Percentiles rank a stretch among this genome's conserved stretches.
These are phyloP conservation scores for Starmera amethionina DNA, from an alignment of 805 yeast genomes.

Conservation along the genomic window DNA sequence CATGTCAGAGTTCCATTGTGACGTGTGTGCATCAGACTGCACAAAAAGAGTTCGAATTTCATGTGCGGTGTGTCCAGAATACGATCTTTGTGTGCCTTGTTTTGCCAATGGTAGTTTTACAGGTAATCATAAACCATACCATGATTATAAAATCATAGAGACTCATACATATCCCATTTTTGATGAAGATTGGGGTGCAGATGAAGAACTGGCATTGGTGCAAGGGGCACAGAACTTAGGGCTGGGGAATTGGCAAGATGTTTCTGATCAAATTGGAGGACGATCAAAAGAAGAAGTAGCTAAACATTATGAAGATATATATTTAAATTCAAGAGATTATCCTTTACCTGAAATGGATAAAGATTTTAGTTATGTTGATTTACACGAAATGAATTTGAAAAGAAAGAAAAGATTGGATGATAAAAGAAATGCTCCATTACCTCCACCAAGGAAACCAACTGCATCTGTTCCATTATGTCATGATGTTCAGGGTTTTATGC, in stretches of 20 bases:
- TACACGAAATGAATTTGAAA: slow-evolving; percentile 56
- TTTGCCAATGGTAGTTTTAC: slow-evolving; percentile 76
- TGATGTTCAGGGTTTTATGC: slow-evolving; percentile 97
- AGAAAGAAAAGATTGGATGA: slow-evolving; percentile 67
- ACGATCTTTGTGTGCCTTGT: slow-evolving; percentile 97
- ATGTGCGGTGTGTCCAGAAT: slow-evolving; percentile 89
- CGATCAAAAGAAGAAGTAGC: slow-evolving; percentile 88
- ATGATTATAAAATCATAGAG: slow-evolving; percentile 84
- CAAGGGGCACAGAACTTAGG: slow-evolving; percentile 92
- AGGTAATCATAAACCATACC: slow-evolving; percentile 89
- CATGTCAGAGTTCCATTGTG: slow-evolving; percentile 68
- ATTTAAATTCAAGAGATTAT: slow-evolving; percentile 59
- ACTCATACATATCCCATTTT: slow-evolving; percentile 93
- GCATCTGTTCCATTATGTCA: slow-evolving; percentile 95
- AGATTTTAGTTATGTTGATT: slow-evolving; percentile 51
- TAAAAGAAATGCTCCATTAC: slow-evolving; percentile 62
- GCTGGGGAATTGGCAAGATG: slow-evolving; percentile 95
- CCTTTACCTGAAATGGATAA: slow-evolving; percentile 85
- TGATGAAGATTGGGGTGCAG: slow-evolving; percentile 94
- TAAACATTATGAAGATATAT: slow-evolving; percentile 65
- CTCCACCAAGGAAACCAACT: slow-evolving; percentile 80
- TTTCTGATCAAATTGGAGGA: slow-evolving; percentile 93
- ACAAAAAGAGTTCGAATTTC: slow-evolving; percentile 83
- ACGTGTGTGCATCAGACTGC: slow-evolving; percentile 93
- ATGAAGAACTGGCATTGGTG: slow-evolving; percentile 80